Percentiles rank a stretch among this genome's conserved stretches.
phyloP scores from a whole-genome alignment of 2,329 filamentous ascomycete genomes.

The Xylaria sp. region DNA sequence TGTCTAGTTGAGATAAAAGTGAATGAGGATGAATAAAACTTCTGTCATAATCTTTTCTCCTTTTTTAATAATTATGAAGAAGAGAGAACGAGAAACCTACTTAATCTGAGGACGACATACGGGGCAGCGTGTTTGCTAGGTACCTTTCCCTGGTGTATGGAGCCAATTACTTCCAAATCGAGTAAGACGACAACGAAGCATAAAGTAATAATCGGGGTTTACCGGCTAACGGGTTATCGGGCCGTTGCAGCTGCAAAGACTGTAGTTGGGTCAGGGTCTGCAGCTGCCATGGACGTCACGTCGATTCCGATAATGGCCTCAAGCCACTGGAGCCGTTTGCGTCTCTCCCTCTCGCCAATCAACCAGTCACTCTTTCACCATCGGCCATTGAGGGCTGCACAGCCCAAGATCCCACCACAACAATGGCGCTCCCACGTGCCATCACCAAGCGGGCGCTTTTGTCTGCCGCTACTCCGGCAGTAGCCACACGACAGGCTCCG shows the following conservation, averaged over 20 bases:
- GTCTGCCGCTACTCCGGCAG: constrained; percentile 35
- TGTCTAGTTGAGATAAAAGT: background rate
- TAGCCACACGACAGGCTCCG: constrained; percentile 36
- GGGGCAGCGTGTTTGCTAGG: constrained; percentile 4
- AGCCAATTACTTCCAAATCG: constrained; percentile 28
- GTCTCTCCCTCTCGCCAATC: constrained; percentile 7
- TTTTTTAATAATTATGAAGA: background rate
- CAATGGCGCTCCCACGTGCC: constrained; percentile 46
- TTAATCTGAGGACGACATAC: background rate
- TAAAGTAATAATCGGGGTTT: background rate
- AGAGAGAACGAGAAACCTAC: background rate
- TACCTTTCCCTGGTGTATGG: background rate
- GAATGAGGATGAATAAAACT: background rate
- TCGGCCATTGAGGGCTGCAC: constrained; percentile 48
- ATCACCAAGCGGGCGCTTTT: constrained; percentile 40
- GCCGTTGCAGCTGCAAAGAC: constrained; percentile 19
- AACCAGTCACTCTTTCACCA: constrained; percentile 31
- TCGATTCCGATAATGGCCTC: constrained; percentile 5
- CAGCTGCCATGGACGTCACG: constrained; percentile 36
- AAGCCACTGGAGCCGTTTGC: constrained; percentile 11
- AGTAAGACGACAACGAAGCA: constrained; percentile 33
- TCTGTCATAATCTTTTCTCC: background rate
- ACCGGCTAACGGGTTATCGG: background rate
- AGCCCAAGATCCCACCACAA: constrained; percentile 41
- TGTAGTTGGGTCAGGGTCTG: background rate